Evolutionary conservation across 1,139 yeast genomes (phyloP).

Genomic region (Candida albicans): DNA sequence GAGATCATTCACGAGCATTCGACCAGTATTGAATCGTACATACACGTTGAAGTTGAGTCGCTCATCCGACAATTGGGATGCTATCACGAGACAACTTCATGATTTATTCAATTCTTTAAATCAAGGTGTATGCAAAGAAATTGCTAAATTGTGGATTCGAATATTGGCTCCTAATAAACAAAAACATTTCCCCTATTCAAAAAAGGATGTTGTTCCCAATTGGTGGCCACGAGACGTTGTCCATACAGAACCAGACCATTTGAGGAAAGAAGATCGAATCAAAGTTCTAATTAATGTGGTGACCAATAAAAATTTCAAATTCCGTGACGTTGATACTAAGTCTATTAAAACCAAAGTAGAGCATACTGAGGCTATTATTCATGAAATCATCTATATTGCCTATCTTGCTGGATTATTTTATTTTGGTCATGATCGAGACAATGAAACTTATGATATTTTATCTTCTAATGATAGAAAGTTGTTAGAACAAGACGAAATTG

Average conservation of each 20-base stretch:
- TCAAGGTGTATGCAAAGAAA: slow-evolving; percentile 58
- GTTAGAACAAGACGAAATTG: slow-evolving; percentile 10
- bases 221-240: slow-evolving; percentile 72
- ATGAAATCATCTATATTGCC: slow-evolving; percentile 31
- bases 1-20: slow-evolving; percentile 14
- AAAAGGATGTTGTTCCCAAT: slow-evolving; percentile 36
- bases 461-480: slow-evolving; percentile 9
- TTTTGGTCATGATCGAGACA: slow-evolving; percentile 13
- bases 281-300: slow-evolving; percentile 46
- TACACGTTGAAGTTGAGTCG: slow-evolving; percentile 8
- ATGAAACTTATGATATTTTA: slow-evolving; percentile 9
- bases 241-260: slow-evolving; percentile 75
- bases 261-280: slow-evolving; percentile 55
- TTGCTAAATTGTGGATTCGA: slow-evolving; percentile 71
- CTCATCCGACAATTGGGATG: not conserved
- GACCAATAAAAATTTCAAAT: slow-evolving; percentile 24
- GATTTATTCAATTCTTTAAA: slow-evolving; percentile 20
- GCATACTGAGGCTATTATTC: slow-evolving; percentile 16
- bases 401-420: slow-evolving; percentile 28
- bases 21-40: slow-evolving; percentile 16
- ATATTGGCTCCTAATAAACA: slow-evolving; percentile 68
- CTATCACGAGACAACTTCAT: slow-evolving; percentile 16
- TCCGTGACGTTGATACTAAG: slow-evolving; percentile 23
- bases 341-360: slow-evolving; percentile 14
- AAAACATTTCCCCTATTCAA: slow-evolving; percentile 59